Percentiles rank a stretch among this genome's conserved stretches.
phyloP scores from a whole-genome alignment of 2,329 filamentous ascomycete genomes.

The Fusarium tjaetaba region DNA sequence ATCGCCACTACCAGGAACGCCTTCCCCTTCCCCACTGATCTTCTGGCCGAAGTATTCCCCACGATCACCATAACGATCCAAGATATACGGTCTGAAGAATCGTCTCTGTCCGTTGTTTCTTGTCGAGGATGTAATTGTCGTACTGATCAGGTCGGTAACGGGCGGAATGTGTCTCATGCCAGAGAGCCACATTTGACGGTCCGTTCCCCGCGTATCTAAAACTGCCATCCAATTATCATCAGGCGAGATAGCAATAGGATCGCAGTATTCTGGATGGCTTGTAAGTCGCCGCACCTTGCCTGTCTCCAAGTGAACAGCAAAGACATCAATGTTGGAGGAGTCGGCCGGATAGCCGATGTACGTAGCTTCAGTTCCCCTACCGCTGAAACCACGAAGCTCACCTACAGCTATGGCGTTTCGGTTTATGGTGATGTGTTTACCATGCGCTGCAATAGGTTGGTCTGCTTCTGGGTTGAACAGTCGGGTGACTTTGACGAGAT shows the following conservation, averaged over 20 bases:
- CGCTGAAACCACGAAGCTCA: constrained; percentile 57
- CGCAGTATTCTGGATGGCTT: constrained; percentile 55
- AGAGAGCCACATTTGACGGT: constrained; percentile 53
- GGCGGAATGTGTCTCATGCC: constrained; percentile 55
- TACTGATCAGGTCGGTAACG: constrained; percentile 50
- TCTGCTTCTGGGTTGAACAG: constrained; percentile 43
- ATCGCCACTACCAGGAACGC: too few species aligned
- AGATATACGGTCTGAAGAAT: too few species aligned
- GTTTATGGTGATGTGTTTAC: not conserved
- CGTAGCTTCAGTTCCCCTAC: constrained; percentile 51
- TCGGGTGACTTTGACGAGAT: constrained; percentile 51
- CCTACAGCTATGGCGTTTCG: constrained; percentile 43
- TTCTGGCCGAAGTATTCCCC: too few species aligned
- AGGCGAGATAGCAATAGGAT: constrained; percentile 54
- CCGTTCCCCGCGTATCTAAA: constrained; percentile 54
- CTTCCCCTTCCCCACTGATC: too few species aligned
- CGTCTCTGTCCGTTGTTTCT: constrained; percentile 54
- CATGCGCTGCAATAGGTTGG: not conserved
- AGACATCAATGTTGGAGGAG: constrained; percentile 58
- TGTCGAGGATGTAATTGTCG: constrained; percentile 49
- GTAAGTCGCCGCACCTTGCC: constrained; percentile 54
- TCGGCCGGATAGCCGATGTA: constrained; percentile 54
- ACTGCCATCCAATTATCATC: constrained; percentile 55
- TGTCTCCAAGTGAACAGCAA: constrained; percentile 52
- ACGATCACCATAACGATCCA: too few species aligned